phyloP scores from a whole-genome alignment of 306 rosid genomes.

The Trifolium dubium region DNA sequence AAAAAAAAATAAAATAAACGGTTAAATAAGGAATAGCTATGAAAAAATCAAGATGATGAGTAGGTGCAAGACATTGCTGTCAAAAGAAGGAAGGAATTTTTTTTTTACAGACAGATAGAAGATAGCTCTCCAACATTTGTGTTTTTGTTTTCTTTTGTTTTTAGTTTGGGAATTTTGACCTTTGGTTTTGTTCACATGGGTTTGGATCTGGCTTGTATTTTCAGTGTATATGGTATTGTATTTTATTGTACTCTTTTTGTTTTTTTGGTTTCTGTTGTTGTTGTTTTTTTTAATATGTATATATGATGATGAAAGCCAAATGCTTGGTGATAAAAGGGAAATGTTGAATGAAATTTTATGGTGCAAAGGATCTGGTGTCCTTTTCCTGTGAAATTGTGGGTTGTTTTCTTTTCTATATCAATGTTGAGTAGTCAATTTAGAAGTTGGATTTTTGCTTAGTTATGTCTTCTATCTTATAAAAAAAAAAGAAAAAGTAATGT shows the following conservation, averaged over 20 bases:
- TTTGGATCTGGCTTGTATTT: slow-evolving; percentile 2
- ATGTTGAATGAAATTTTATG: background rate
- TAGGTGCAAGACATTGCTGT: background rate
- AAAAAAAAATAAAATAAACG: background rate
- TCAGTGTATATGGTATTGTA: background rate
- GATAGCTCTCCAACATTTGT: background rate
- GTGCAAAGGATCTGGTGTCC: background rate
- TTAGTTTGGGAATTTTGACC: background rate
- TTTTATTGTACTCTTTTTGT: background rate
- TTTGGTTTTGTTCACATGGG: background rate
- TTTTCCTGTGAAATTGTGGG: background rate
- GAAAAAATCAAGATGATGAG: background rate
- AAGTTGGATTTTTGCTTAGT: background rate
- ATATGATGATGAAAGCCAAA: background rate
- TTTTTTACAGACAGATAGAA: background rate
- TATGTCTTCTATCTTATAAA: too few species aligned
- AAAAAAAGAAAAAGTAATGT: too few species aligned
- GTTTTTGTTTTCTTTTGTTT: background rate
- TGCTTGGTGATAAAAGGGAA: background rate
- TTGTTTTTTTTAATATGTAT: too few species aligned
- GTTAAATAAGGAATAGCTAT: background rate
- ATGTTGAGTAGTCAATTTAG: background rate
- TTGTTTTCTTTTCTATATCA: background rate
- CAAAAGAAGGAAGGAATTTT: too few species aligned
- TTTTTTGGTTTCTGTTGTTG: background rate